Conservation (phyloP, 78 protist species). For the Dictyostelium brefeldianum region DNA sequence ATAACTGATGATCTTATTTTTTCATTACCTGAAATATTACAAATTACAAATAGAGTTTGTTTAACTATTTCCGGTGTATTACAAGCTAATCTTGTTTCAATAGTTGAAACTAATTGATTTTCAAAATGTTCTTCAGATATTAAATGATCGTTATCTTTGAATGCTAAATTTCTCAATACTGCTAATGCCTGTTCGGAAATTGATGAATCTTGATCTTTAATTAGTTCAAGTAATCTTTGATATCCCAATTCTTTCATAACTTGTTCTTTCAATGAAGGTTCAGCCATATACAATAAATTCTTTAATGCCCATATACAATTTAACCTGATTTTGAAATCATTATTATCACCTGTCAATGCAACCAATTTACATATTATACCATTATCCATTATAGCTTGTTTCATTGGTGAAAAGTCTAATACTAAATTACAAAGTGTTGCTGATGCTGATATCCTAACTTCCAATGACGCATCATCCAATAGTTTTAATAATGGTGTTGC, state of each 20-base stretch:
- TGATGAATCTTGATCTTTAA: slow-evolving; percentile 35
- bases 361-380: slow-evolving; percentile 76
- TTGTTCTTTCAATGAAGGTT: slow-evolving; percentile 6
- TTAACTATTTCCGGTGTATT: slow-evolving; percentile 15
- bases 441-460: slow-evolving; percentile 64
- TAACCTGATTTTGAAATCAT: slow-evolving; percentile 53
- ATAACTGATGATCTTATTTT: slow-evolving; percentile 48
- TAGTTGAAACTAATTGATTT: not conserved
- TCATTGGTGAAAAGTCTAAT: slow-evolving; percentile 88
- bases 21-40: slow-evolving; percentile 66
- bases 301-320: slow-evolving; percentile 86
- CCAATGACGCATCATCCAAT: slow-evolving; percentile 67
- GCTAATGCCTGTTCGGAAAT: slow-evolving; percentile 63
- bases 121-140: slow-evolving; percentile 4
- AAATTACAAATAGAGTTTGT: slow-evolving; percentile 54
- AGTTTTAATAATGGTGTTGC: slow-evolving; percentile 54
- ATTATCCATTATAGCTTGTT: slow-evolving; percentile 76
- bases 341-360: not conserved
- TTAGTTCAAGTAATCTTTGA: not conserved
- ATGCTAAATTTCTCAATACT: slow-evolving; percentile 63
- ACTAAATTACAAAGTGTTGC: slow-evolving; percentile 86
- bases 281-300: slow-evolving; percentile 72
- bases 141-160: slow-evolving; percentile 43
- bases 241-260: slow-evolving; percentile 47
- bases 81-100: slow-evolving; percentile 18